These are phyloP conservation scores for Coemansia sp. DNA, from an alignment of 192 early-diverging fungal species.

Conservation along the genomic window DNA sequence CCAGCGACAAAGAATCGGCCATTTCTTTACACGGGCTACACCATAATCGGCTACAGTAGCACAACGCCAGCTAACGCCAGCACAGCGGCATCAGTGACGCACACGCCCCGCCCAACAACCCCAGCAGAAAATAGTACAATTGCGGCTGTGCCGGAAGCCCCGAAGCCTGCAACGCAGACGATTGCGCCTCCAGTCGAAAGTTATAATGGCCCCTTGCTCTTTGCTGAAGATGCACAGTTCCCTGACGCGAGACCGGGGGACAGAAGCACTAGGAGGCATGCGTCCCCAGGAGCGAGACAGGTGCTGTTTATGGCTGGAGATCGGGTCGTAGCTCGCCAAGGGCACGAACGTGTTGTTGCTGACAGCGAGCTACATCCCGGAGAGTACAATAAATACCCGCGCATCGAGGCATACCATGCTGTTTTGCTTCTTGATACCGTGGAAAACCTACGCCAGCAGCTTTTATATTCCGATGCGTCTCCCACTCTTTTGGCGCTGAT, in stretches of 20 bases:
- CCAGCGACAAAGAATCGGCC: conserved; percentile 18
- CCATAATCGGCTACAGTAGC: conserved; percentile 9
- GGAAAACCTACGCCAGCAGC: conserved; percentile 76
- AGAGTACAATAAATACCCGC: conserved; percentile 58
- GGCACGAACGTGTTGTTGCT: conserved; percentile 30
- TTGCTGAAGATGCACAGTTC: conserved; percentile 14
- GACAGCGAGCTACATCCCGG: conserved; percentile 65
- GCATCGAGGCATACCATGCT: conserved; percentile 85
- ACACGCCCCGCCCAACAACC: conserved; percentile 43
- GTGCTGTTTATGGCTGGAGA: conserved; percentile 5
- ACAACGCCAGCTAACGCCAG: conserved; percentile 17
- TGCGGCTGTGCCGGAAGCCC: conserved; percentile 2
- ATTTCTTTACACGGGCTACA: conserved; percentile 17
- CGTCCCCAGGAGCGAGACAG: neutral
- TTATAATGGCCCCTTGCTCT: conserved; percentile 34
- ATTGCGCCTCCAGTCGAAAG: conserved; percentile 38
- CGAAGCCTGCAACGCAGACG: conserved; percentile 13
- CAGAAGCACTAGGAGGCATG: conserved; percentile 9
- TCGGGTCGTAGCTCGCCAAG: conserved; percentile 20
- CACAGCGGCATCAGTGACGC: conserved; percentile 19
- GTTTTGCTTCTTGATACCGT: conserved; percentile 82
- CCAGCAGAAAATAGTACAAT: conserved; percentile 18
- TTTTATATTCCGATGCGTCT: conserved; percentile 82
- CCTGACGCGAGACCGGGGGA: neutral
- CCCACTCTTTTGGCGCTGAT: conserved; percentile 76